Conservation (phyloP, 257 asterid genomes). For the Ballota nigra region DNA sequence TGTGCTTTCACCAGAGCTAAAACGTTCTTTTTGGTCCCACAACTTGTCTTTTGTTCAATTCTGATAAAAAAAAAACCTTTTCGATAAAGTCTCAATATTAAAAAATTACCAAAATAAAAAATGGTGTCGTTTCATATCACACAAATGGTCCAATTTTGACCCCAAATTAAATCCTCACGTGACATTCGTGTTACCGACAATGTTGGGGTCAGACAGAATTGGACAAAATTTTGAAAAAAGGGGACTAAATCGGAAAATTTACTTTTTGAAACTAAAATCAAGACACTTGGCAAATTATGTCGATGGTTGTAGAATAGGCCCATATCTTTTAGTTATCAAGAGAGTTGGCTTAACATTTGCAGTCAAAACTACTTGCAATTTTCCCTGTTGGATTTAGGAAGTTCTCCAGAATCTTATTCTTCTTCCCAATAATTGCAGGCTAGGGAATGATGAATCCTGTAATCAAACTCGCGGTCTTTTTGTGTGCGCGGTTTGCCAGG, state of each 20-base stretch:
- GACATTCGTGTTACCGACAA: too few relatives aligned
- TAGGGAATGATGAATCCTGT: slow-evolving; percentile 52
- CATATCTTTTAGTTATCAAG: not conserved
- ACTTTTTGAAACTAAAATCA: too few relatives aligned
- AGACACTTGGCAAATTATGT: not conserved
- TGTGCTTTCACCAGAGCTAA: too few relatives aligned
- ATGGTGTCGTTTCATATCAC: too few relatives aligned
- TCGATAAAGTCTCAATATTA: too few relatives aligned
- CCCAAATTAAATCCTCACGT: not conserved
- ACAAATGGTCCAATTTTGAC: not conserved
- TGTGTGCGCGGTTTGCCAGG: slow-evolving; percentile 70
- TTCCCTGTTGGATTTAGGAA: not conserved
- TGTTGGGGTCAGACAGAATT: too few relatives aligned
- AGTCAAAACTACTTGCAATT: not conserved
- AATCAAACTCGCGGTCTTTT: slow-evolving; percentile 46
- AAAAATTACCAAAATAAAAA: too few relatives aligned
- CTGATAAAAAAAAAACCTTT: too few relatives aligned
- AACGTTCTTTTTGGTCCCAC: not conserved
- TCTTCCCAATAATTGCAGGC: slow-evolving; percentile 36
- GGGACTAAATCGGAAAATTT: too few relatives aligned
- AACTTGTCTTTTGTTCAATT: too few relatives aligned
- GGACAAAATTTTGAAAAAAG: too few relatives aligned
- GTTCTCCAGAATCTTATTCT: not conserved
- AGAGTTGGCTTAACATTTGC: not conserved
- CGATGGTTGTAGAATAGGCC: not conserved